Conservation (phyloP, 2,329 filamentous ascomycete species). For the Hypoxylon sp. region DNA sequence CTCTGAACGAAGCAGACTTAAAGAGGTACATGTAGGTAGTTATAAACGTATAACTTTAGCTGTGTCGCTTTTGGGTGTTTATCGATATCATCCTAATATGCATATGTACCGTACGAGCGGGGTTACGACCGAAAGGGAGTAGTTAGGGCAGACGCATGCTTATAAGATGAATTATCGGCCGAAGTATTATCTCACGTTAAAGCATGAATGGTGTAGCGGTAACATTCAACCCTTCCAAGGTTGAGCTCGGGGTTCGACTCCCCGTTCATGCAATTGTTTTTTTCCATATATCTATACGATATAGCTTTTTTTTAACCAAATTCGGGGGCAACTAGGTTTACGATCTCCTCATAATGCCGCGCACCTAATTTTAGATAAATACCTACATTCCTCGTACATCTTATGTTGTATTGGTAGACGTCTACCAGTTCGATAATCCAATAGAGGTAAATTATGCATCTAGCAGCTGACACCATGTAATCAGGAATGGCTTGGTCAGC, state of each 20-base stretch:
- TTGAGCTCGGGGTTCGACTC: slow-evolving; percentile 44
- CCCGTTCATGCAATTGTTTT: slow-evolving; percentile 33
- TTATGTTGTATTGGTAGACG: not conserved
- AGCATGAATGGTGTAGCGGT: slow-evolving; percentile 44
- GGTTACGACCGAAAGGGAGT: not conserved
- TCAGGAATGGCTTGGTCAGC: not conserved
- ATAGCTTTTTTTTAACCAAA: not conserved
- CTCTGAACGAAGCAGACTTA: too few species aligned
- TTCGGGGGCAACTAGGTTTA: not conserved
- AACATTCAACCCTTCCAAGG: slow-evolving; percentile 44
- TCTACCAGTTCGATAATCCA: not conserved
- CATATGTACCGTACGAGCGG: too few species aligned
- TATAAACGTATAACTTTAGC: too few species aligned
- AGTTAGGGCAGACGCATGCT: not conserved
- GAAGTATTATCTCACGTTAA: not conserved
- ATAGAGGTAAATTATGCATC: not conserved
- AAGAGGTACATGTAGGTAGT: too few species aligned
- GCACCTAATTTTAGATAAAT: too few species aligned
- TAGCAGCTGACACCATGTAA: not conserved
- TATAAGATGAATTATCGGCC: not conserved
- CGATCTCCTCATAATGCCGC: too few species aligned
- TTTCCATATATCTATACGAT: not conserved
- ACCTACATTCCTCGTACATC: too few species aligned
- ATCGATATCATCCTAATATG: not conserved
- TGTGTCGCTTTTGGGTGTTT: too few species aligned